Evolutionary conservation across 257 asterid genomes (phyloP), one percentile per base, ranked within the genome.

Genomic region (Lantana camara): DNA sequence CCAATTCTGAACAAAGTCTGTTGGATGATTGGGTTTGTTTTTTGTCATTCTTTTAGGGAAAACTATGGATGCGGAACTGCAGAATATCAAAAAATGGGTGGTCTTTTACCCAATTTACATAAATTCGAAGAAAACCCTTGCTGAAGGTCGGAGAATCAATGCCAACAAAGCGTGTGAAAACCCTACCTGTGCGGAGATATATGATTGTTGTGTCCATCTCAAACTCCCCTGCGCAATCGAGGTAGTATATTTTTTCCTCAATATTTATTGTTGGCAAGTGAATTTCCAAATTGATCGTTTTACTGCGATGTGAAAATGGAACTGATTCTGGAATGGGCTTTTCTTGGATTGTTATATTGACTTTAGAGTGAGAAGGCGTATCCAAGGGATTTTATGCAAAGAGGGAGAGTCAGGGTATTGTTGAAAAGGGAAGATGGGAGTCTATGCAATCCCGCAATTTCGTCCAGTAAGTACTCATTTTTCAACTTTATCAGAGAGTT

Each of bases 381-480:
- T 78, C 99, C 97, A 0, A 82, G 99, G 60, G 97, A 94, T 84
- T 94, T 85, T 79, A 87, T 90, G 96, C 95, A 94, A 86, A 73
- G 90, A 57, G 99, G 99, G 75, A 86, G 99, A 73, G 96, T 94
- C 58, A 84, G 99, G 81, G 82, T 88, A 75, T 50, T 79, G 82
- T 73, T 90, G 82, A 94, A 88, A 77, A 83, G 64, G 74, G 99
- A 84, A 62, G 96, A 94, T 68, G 99, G 95, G 57, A 82, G 75
- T 72, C 77, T 78, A 16, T 78, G 19, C 78, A 94, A 94, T 70
- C 96, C 96, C 8, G 82, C 83, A 35, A 77, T 94, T 73, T 55
- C 95, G 57, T 82, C 91, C 30, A 86, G 98, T 92, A 70, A 77
- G 95, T 66, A 30, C 7, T 12, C 35, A 10, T 22, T 7, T 0